Percentiles rank a stretch among this genome's conserved stretches.
Conservation (phyloP, 371 early-diverging fungal genomes). For the Rhizopus microsporus region DNA sequence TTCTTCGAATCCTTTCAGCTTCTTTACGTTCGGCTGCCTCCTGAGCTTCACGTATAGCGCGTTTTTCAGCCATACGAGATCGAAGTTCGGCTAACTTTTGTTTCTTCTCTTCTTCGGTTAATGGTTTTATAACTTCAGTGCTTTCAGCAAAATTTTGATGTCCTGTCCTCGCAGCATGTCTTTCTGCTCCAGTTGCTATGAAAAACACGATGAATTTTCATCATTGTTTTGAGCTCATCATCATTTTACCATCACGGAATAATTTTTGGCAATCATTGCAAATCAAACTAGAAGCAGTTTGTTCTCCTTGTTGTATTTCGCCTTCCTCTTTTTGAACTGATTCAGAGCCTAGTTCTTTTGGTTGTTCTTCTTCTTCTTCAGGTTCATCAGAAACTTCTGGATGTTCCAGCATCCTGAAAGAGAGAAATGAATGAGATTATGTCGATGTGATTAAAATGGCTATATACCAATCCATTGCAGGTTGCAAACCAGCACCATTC, state of each 20-base stretch:
- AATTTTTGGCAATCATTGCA: conserved; percentile 90
- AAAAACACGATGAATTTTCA: neutral
- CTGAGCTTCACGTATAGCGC: conserved; percentile 58
- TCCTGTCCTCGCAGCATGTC: conserved; percentile 80
- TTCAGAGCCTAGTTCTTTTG: conserved; percentile 31
- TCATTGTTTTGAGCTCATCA: neutral
- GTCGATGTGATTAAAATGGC: neutral
- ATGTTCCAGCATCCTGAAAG: conserved; percentile 70
- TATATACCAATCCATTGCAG: conserved; percentile 85
- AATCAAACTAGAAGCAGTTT: conserved; percentile 73
- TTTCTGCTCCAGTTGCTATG: conserved; percentile 72
- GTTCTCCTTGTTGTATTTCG: conserved; percentile 69
- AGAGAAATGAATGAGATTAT: neutral
- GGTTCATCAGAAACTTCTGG: conserved; percentile 74
- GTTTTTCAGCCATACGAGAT: conserved; percentile 69
- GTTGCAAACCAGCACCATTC: conserved; percentile 80
- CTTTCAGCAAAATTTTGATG: conserved; percentile 90
- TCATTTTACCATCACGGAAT: conserved; percentile 68
- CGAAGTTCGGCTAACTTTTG: conserved; percentile 79
- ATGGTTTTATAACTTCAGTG: conserved; percentile 78
- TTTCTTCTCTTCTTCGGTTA: conserved; percentile 86
- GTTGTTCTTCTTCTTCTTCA: conserved; percentile 39
- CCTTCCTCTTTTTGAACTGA: conserved; percentile 38
- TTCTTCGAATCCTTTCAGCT: conserved; percentile 78
- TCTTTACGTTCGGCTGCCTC: conserved; percentile 73